Evolutionary conservation across 768 basidiomycete species (phyloP).

Genomic region (Atractiella rhizophila): DNA sequence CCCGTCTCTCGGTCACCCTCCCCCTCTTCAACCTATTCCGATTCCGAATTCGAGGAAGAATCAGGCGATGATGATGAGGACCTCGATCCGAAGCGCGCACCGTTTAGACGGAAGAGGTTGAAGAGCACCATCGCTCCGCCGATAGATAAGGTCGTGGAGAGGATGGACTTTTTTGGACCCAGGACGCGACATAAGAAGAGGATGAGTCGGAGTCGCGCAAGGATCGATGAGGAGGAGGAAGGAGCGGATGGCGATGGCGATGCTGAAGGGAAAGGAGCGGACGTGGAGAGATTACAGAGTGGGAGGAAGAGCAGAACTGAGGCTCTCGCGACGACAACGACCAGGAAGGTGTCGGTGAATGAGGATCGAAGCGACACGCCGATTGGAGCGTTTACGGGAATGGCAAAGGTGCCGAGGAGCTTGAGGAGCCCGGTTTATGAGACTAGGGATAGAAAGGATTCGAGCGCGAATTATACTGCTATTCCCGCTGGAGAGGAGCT

Average conservation of each 20-base stretch:
- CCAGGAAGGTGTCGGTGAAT: conserved; percentile 13
- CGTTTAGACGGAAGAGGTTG: too few relatives aligned
- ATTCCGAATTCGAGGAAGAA: conserved; percentile 11
- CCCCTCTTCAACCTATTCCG: conserved; percentile 31
- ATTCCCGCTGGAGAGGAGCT: conserved; percentile 42
- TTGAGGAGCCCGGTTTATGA: background rate
- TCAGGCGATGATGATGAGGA: background rate
- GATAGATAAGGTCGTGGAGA: too few relatives aligned
- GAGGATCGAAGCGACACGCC: conserved; percentile 11
- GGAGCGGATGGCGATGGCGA: conserved; percentile 1
- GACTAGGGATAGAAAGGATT: background rate
- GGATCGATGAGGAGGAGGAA: background rate
- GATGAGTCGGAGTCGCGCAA: too few relatives aligned
- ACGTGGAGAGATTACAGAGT: conserved; percentile 12
- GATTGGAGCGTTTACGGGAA: background rate
- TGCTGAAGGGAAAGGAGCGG: background rate
- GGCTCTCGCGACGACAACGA: conserved; percentile 1
- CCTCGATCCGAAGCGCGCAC: too few relatives aligned
- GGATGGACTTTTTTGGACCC: too few relatives aligned
- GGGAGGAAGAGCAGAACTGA: conserved; percentile 1
- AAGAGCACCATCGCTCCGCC: too few relatives aligned
- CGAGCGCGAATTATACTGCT: background rate
- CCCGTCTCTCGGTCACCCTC: conserved; percentile 43
- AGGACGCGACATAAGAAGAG: too few relatives aligned
- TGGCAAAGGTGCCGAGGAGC: background rate